phyloP scores from a whole-genome alignment of 1,139 yeast genomes.

The Casaregolazyma suthepensis region DNA sequence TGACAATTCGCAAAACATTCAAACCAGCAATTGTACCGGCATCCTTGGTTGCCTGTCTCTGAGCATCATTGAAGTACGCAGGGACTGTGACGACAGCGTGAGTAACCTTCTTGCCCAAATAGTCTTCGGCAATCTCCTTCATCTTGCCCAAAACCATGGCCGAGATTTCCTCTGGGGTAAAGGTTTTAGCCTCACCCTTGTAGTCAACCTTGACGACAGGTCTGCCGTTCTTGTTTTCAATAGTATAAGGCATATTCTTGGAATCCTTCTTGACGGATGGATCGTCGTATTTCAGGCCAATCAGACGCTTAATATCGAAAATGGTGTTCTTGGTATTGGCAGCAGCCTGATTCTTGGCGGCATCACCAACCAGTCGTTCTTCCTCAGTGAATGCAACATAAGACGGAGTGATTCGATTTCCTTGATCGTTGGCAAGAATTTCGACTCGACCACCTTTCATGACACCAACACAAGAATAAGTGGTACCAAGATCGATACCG shows the following conservation, averaged over 20 bases:
- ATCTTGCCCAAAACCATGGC: conserved; percentile 88
- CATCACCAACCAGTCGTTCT: conserved; percentile 89
- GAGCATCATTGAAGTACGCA: conserved; percentile 97
- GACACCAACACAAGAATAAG: conserved; percentile 92
- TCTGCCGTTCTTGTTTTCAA: conserved; percentile 65
- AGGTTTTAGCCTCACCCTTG: conserved; percentile 61
- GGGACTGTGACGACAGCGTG: conserved; percentile 97
- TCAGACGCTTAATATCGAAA: conserved; percentile 80
- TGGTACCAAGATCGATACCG: conserved; percentile 84
- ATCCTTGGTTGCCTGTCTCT: conserved; percentile 97
- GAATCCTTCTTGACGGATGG: conserved; percentile 74
- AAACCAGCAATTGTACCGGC: conserved; percentile 97
- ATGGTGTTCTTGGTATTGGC: conserved; percentile 73
- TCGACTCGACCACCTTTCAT: conserved; percentile 90
- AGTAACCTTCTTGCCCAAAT: conserved; percentile 80
- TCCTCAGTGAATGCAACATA: conserved; percentile 81
- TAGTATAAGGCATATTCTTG: conserved; percentile 72
- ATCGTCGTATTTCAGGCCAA: conserved; percentile 73
- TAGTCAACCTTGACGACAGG: conserved; percentile 72
- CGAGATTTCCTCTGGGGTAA: conserved; percentile 86
- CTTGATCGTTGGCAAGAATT: conserved; percentile 90
- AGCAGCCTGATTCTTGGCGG: conserved; percentile 91
- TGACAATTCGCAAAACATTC: conserved; percentile 88
- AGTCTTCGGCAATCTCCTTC: conserved; percentile 92
- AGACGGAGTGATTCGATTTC: conserved; percentile 91